Evolutionary conservation across 768 basidiomycete species (phyloP).

Genomic region (Mrakia blollopis): DNA sequence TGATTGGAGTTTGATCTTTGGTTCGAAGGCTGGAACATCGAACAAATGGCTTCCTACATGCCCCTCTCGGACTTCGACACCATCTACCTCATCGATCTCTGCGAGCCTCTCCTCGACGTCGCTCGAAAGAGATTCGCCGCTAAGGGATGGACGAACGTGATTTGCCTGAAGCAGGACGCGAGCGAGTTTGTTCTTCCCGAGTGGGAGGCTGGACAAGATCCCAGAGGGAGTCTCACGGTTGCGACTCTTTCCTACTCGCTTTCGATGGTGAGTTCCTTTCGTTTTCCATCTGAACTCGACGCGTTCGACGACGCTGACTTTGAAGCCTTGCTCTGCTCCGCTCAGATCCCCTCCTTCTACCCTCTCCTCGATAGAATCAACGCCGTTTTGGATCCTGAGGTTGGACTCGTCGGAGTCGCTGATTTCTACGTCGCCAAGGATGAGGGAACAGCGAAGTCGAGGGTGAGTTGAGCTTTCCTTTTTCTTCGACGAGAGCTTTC

Average conservation of each 20-base stretch:
- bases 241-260: slow-evolving; percentile 51
- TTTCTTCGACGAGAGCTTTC: no score
- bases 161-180: slow-evolving; percentile 68
- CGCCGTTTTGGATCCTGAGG: slow-evolving; percentile 57
- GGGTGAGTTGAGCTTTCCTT: background rate
- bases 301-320: background rate
- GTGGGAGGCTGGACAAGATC: slow-evolving; percentile 52
- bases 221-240: slow-evolving; percentile 48
- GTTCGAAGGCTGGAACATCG: slow-evolving; percentile 59
- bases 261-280: slow-evolving; percentile 43
- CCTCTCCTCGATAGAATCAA: slow-evolving; percentile 64
- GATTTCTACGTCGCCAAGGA: slow-evolving; percentile 57
- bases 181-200: slow-evolving; percentile 60
- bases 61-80: slow-evolving; percentile 60
- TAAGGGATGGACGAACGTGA: slow-evolving; percentile 68
- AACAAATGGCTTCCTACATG: slow-evolving; percentile 59
- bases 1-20: no score
- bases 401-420: slow-evolving; percentile 61
- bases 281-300: background rate
- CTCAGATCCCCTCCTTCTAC: slow-evolving; percentile 60
- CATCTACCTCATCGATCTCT: slow-evolving; percentile 68
- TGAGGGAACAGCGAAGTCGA: slow-evolving; percentile 32
- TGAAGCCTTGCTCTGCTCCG: background rate
- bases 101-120: slow-evolving; percentile 64
- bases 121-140: slow-evolving; percentile 63